Conservation (phyloP, 305 asterid species). For the Coffea humblotiana region DNA sequence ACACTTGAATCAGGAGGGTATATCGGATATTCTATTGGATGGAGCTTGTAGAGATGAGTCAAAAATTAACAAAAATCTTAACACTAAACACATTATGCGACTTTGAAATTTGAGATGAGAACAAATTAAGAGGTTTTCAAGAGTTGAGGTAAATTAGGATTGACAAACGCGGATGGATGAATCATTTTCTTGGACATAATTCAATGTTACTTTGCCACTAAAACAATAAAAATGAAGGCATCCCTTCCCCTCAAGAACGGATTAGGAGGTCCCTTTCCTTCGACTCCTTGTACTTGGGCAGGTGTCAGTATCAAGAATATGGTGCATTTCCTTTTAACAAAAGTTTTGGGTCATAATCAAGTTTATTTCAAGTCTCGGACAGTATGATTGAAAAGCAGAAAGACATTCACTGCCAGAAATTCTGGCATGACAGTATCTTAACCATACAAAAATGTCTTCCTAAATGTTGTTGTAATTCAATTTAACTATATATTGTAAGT, state of each 20-base stretch:
- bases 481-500: neutral
- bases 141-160: neutral
- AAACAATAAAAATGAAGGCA: neutral
- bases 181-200: neutral
- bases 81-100: neutral
- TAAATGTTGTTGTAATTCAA: neutral
- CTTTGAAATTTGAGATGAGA: neutral
- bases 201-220: neutral
- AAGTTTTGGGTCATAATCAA: neutral
- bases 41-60: neutral
- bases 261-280: neutral
- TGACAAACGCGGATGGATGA: neutral
- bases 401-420: conserved; percentile 17
- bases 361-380: neutral
- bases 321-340: neutral
- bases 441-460: neutral
- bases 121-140: neutral
- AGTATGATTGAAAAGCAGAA: conserved; percentile 3
- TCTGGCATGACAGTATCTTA: conserved; percentile 7
- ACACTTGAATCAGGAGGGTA: neutral
- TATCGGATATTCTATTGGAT: neutral
- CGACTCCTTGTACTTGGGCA: conserved; percentile 8
- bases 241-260: neutral
- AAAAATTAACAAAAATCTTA: neutral
- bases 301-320: neutral